phyloP scores from a whole-genome alignment of 257 asterid genomes.

The Eustoma russellianum region DNA sequence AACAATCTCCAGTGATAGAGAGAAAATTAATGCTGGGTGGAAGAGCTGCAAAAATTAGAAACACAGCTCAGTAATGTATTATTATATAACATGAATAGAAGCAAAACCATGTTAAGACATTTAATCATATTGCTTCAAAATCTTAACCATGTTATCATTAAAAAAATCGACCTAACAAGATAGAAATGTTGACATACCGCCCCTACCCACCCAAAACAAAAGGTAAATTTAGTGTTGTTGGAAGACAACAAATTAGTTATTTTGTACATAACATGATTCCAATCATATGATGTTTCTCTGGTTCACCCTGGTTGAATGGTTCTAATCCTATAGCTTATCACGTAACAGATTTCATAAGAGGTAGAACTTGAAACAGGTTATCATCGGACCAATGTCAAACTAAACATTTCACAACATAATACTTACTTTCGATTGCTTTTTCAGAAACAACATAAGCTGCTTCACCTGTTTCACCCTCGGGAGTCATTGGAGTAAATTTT shows the following conservation, averaged over 20 bases:
- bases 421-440: slow-evolving; percentile 67
- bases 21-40: slow-evolving; percentile 91
- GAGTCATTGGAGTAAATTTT: slow-evolving; percentile 93
- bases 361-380: neutral
- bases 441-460: slow-evolving; percentile 77
- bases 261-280: no score
- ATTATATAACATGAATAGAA: neutral
- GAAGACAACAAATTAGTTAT: no score
- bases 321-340: no score
- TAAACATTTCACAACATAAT: slow-evolving; percentile 6
- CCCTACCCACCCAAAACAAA: no score
- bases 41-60: slow-evolving; percentile 56
- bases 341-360: no score
- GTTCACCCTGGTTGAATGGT: no score
- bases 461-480: slow-evolving; percentile 97
- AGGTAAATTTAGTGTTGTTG: no score
- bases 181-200: no score
- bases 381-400: slow-evolving; percentile 6
- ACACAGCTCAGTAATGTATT: slow-evolving; percentile 7
- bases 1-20: slow-evolving; percentile 81
- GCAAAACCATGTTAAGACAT: no score
- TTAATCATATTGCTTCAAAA: neutral
- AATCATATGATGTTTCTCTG: no score
- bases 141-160: neutral
- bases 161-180: no score